A percentile compares a stretch with the other conserved stretches of the same genome.
Evolutionary conservation across 345 rosid genomes (phyloP).

Genomic region (Theobroma cacao): DNA sequence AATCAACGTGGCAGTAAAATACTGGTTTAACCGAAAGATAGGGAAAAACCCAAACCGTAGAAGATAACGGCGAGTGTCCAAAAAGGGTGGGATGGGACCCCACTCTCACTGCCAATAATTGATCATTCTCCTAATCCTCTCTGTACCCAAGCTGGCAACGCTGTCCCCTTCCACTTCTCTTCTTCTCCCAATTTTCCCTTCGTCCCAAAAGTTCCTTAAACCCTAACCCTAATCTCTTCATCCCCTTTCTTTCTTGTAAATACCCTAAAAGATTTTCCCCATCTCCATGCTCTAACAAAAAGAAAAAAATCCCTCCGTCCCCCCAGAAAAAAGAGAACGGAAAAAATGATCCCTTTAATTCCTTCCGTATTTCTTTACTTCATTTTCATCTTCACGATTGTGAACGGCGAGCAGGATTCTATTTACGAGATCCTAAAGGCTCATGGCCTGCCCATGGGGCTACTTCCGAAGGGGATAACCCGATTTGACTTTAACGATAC

Average conservation of each 20-base stretch:
- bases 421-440: slow-evolving; percentile 57
- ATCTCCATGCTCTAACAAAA: slow-evolving; percentile 6
- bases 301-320: not conserved
- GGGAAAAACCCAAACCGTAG: not conserved
- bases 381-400: slow-evolving; percentile 19
- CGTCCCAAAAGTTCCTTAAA: slow-evolving; percentile 24
- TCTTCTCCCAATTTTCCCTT: slow-evolving; percentile 10
- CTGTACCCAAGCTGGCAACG: slow-evolving; percentile 71
- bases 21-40: not conserved
- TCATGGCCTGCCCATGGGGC: slow-evolving; percentile 75
- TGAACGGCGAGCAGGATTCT: slow-evolving; percentile 29
- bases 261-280: not conserved
- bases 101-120: slow-evolving; percentile 48
- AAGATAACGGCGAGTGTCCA: not conserved
- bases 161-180: slow-evolving; percentile 37
- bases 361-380: slow-evolving; percentile 29
- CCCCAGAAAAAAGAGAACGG: not conserved
- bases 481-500: slow-evolving; percentile 44
- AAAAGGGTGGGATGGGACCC: not conserved
- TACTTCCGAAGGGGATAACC: slow-evolving; percentile 76
- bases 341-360: not conserved
- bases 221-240: slow-evolving; percentile 40
- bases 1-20: not conserved
- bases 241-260: not conserved
- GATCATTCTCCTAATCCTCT: slow-evolving; percentile 42